These are phyloP conservation scores for Leccinum olivaceopallidum DNA, from an alignment of 768 basidiomycete species.

Conservation along the genomic window DNA sequence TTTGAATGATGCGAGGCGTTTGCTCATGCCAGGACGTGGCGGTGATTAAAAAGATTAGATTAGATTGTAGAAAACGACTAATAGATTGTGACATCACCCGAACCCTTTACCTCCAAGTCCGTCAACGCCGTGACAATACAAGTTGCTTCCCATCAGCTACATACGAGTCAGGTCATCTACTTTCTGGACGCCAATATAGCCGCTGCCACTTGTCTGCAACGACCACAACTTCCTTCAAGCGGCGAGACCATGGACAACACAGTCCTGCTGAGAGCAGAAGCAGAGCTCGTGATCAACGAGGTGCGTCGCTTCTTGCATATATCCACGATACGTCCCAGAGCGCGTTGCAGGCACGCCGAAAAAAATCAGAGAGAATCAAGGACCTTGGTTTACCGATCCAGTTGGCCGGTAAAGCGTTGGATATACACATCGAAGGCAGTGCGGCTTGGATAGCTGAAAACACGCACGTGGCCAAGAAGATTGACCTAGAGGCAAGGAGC, in stretches of 20 bases:
- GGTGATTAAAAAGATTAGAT: constrained; percentile 21
- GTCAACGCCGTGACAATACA: too few species aligned
- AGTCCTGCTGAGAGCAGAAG: constrained; percentile 31
- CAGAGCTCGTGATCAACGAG: constrained; percentile 34
- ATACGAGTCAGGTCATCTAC: background rate
- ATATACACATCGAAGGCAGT: constrained; percentile 61
- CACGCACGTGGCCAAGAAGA: constrained; percentile 66
- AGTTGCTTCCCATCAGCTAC: background rate
- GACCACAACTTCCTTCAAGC: too few species aligned
- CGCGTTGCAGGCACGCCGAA: constrained; percentile 56
- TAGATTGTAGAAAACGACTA: constrained; percentile 3
- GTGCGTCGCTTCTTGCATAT: constrained; percentile 9
- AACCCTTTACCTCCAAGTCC: background rate
- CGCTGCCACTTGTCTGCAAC: background rate
- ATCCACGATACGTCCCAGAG: background rate
- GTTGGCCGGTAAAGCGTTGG: constrained; percentile 73
- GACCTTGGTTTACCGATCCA: constrained; percentile 77
- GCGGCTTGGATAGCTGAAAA: constrained; percentile 90
- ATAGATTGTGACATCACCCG: too few species aligned
- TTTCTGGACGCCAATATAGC: too few species aligned
- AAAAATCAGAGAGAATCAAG: constrained; percentile 72
- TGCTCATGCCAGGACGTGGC: constrained; percentile 40
- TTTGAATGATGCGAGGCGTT: constrained; percentile 73
- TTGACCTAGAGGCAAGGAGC: constrained; percentile 70
- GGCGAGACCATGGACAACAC: constrained; percentile 34